Evolutionary conservation across 345 rosid species (phyloP).

Genomic region (Excoecaria cochinchinensis): DNA sequence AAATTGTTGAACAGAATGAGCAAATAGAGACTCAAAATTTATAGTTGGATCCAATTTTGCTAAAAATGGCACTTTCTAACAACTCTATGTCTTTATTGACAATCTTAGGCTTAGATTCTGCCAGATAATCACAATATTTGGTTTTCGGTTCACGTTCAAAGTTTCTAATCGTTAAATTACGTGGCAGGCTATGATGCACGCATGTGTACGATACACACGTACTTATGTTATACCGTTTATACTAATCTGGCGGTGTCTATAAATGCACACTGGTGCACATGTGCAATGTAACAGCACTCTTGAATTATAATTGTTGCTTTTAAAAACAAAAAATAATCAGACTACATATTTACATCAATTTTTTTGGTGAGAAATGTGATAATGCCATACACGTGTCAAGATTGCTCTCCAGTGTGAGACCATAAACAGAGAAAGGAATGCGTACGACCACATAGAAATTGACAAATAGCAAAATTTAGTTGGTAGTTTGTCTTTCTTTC

Average conservation of each 20-base stretch:
- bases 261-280: no score
- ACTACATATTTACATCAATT: neutral
- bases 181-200: no score
- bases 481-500: neutral
- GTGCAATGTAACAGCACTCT: no score
- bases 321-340: no score
- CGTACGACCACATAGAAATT: neutral
- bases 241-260: no score
- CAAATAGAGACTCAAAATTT: neutral
- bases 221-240: no score
- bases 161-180: neutral
- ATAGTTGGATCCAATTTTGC: neutral
- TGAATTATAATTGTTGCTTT: no score
- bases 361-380: neutral
- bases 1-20: neutral
- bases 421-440: neutral
- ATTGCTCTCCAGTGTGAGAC: neutral
- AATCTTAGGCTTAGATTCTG: neutral
- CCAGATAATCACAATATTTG: neutral
- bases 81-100: neutral
- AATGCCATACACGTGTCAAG: neutral
- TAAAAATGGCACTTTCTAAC: neutral
- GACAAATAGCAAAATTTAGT: neutral
- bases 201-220: no score
- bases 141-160: neutral